phyloP scores from a whole-genome alignment of 805 yeast species.

The Schizosaccharomyces osmophilus region DNA sequence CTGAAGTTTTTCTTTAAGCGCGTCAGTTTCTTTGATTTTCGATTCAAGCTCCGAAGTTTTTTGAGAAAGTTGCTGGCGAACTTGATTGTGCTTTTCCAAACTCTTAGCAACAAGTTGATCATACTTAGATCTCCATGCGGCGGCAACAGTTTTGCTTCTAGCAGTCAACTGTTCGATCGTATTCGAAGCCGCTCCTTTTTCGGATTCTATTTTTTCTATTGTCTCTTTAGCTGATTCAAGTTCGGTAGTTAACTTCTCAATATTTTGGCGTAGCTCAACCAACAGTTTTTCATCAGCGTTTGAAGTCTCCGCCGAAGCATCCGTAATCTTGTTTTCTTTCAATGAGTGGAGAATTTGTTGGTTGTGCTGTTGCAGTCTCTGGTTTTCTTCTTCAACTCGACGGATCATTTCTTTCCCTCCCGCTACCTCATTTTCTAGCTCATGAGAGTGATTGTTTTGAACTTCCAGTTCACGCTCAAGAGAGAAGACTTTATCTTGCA shows the following conservation, averaged over 20 bases:
- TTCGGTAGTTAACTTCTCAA: neutral
- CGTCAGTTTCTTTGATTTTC: neutral
- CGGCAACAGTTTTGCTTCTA: neutral
- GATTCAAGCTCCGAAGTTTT: neutral
- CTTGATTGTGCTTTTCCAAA: neutral
- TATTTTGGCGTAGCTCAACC: neutral
- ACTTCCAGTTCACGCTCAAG: neutral
- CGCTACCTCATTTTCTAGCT: neutral
- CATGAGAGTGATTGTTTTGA: neutral
- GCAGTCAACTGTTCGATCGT: neutral
- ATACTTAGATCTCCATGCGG: neutral
- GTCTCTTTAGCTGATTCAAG: neutral
- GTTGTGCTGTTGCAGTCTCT: neutral
- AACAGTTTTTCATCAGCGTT: neutral
- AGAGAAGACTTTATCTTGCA: neutral
- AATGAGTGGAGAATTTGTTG: neutral
- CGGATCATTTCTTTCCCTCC: neutral
- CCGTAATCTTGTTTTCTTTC: neutral
- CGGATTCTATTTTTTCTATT: neutral
- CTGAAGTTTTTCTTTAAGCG: neutral
- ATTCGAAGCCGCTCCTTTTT: neutral
- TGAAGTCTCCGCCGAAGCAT: neutral
- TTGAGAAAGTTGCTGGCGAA: neutral
- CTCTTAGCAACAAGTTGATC: neutral
- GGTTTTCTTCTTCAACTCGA: neutral